phyloP scores from a whole-genome alignment of 1,139 yeast genomes.

The Pichia cactophila region DNA sequence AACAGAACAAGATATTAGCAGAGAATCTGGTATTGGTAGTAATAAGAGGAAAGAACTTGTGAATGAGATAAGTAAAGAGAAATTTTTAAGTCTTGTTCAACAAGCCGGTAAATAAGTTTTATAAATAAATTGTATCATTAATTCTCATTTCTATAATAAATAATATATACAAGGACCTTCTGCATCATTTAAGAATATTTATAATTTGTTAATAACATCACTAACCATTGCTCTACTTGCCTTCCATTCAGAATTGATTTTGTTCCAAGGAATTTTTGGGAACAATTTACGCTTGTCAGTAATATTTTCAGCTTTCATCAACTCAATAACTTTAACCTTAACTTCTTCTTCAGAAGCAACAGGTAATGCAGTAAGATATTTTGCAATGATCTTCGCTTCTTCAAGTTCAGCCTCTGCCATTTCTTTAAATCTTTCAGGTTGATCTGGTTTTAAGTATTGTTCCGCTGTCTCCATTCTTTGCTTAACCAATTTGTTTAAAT shows the following conservation, averaged over 20 bases:
- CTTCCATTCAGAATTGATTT: conserved; percentile 45
- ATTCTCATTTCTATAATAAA: background rate
- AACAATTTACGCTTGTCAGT: conserved; percentile 31
- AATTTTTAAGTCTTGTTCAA: conserved; percentile 80
- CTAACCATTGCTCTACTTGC: conserved; percentile 34
- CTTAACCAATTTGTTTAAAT: conserved; percentile 41
- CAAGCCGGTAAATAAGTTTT: conserved; percentile 51
- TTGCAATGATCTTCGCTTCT: conserved; percentile 41
- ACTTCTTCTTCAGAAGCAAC: conserved; percentile 46
- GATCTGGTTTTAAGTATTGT: conserved; percentile 42
- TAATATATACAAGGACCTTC: background rate
- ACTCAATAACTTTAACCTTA: conserved; percentile 32
- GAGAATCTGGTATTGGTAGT: conserved; percentile 25
- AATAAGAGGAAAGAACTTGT: conserved; percentile 50
- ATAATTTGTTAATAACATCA: conserved; percentile 21
- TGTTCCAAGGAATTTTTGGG: conserved; percentile 41
- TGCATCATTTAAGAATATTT: background rate
- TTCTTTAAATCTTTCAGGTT: conserved; percentile 38
- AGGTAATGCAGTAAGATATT: conserved; percentile 38
- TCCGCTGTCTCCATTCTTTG: conserved; percentile 49
- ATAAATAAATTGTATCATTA: background rate
- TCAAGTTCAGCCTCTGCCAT: conserved; percentile 47
- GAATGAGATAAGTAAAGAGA: conserved; percentile 82
- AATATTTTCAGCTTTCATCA: conserved; percentile 31
- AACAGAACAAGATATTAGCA: conserved; percentile 33